Percentiles rank a stretch among this genome's conserved stretches.
phyloP scores from a whole-genome alignment of 2,329 filamentous ascomycete species.

The Tricladium varicosporioides region DNA sequence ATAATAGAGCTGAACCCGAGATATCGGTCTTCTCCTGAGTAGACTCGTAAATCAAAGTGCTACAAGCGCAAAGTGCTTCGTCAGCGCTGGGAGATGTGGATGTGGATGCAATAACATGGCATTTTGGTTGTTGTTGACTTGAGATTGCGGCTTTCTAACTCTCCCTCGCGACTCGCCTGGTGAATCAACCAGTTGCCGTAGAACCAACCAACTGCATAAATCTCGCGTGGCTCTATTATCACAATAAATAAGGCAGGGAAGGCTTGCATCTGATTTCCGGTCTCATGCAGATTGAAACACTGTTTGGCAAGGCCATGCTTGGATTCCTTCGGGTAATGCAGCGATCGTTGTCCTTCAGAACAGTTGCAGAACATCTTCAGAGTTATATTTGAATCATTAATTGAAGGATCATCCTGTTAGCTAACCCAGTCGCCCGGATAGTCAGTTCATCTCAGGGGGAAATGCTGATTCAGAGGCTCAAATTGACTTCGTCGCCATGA shows the following conservation, averaged over 20 bases:
- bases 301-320: conserved; percentile 1
- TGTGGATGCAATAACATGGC: conserved; percentile 7
- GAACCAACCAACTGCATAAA: conserved; percentile 14
- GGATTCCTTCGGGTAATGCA: background rate
- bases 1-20: background rate
- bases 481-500: background rate
- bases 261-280: conserved; percentile 21
- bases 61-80: conserved; percentile 7
- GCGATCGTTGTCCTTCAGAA: background rate
- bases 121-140: conserved; percentile 19
- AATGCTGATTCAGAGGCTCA: background rate
- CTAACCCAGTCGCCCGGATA: background rate
- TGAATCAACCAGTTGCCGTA: conserved; percentile 9
- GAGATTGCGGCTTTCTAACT: conserved; percentile 9
- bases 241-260: conserved; percentile 7
- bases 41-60: background rate
- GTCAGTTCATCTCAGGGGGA: background rate
- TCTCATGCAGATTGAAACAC: conserved; percentile 26
- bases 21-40: background rate
- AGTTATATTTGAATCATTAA: conserved; percentile 10
- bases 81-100: conserved; percentile 6
- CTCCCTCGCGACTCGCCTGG: conserved; percentile 13
- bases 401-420: conserved; percentile 10
- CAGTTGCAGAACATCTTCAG: conserved; percentile 9
- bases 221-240: conserved; percentile 11